Evolutionary conservation across 139 green algal species (phyloP), one percentile per base, ranked within the genome.

Genomic region (Chlorella vulgaris): DNA sequence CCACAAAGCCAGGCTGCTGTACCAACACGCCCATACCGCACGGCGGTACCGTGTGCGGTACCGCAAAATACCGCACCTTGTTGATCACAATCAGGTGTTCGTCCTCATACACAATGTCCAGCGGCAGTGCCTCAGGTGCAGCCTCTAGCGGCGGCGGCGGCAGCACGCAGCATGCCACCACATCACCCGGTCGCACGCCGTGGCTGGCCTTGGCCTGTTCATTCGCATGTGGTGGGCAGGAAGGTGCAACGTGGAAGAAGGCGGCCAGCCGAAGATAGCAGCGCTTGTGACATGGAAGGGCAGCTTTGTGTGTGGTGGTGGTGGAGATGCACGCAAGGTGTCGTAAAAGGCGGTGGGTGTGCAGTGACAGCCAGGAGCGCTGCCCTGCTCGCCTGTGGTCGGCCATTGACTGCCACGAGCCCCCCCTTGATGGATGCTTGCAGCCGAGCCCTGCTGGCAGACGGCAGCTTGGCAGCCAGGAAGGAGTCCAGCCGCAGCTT

Each of bases 71-170:
- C 5, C 71, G 26, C 51, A 78, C 94, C 88, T 99, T 99, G 91
- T 99, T 96, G 29, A 99, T 80, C 0, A 99, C 95, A 2, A 99
- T 81, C 21, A 99, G 36, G 80, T 97, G 80, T 0, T 93, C 91
- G 81, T 99, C 96, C 81, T 99, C 96, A 74, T 95, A 98, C 6
- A 97, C 85, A 2, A 99, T 85, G 42, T 97, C 88, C 55, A 99
- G 82, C 0, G 93, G 91, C 8, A 99, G 95, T 42, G 86, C 81
- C 85, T 96, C 88, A 18, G 90, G 93, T 6, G 40, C 42, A 66
- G 88, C 94, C 67, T 90, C 84, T n/a, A 92, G 67, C 15, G 91
- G 89, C 21, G 85, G 82, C 35, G 88, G 86, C 24, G 86, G 81
- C 61, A 84, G 80, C 47, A 97, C 58, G 26, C 3, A 31, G 76